Evolutionary conservation across 2,329 filamentous ascomycete genomes (phyloP).

Genomic region (Talaromyces sp.): DNA sequence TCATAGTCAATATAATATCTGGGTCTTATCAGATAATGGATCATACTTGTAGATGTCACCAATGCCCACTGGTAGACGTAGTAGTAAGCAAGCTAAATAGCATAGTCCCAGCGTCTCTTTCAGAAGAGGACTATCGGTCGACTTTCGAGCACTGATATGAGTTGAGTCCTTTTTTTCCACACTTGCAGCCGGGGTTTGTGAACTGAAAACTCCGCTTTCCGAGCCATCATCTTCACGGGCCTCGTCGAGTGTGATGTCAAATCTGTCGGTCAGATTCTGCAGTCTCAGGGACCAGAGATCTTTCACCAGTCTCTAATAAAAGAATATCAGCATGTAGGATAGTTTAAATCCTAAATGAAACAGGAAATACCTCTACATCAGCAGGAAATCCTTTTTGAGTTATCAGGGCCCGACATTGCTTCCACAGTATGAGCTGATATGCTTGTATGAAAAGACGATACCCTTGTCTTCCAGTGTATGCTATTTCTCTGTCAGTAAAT

Average conservation of each 20-base stretch:
- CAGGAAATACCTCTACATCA: conserved; percentile 65
- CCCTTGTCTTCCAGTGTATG: conserved; percentile 62
- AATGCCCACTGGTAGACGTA: conserved; percentile 72
- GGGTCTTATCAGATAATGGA: not conserved
- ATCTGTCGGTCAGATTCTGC: conserved; percentile 51
- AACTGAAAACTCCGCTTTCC: conserved; percentile 52
- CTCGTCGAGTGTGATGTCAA: conserved; percentile 36
- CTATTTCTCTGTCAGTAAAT: conserved; percentile 33
- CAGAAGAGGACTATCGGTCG: conserved; percentile 57
- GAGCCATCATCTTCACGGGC: conserved; percentile 34
- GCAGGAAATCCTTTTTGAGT: conserved; percentile 61
- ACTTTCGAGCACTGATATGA: conserved; percentile 19
- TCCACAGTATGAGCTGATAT: conserved; percentile 78
- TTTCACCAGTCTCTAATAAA: conserved; percentile 58
- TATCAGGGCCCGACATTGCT: conserved; percentile 74
- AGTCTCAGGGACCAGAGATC: conserved; percentile 83
- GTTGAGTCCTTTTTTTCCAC: conserved; percentile 7
- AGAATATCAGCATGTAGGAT: not conserved
- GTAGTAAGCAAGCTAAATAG: conserved; percentile 72
- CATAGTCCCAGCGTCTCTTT: conserved; percentile 73
- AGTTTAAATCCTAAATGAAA: not conserved
- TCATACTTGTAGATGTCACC: conserved; percentile 59
- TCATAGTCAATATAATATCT: not conserved
- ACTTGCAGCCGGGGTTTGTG: conserved; percentile 44
- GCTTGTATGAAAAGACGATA: conserved; percentile 77